Evolutionary conservation across 768 basidiomycete genomes (phyloP), one percentile per base, ranked within the genome.

Genomic region (Hygrophoropsis aurantiaca): DNA sequence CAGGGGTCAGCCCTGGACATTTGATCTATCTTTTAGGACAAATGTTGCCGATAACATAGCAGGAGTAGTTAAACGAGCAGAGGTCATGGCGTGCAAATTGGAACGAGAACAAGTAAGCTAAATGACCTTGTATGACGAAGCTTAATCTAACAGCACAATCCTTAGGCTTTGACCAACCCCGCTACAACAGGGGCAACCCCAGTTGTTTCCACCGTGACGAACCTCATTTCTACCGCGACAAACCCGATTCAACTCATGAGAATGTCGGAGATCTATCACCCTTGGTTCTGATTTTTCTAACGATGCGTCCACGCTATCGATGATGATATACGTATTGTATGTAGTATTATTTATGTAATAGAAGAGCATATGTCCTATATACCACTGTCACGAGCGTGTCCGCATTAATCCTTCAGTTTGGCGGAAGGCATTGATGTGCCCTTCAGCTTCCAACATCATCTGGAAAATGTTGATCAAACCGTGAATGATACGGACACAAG

Each of bases 171-270:
- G 53, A 20, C n/a, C 8, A 42, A 56, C 54, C 9, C 57, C 54
- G 11, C 63, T 52, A 20, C 56, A 59, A 40, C 51, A 30, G 42
- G 50, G 3, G 3, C 40, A 24, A 39, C 32, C 13, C 84, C 87
- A 1, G 82, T 87, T n/a, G 68, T 88, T 36, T 88, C 93, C 60
- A 89, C 88, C 2, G 82, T 93, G 44, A 84, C 84, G 23, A 87
- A 82, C 58, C 74, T 97, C 16, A 85, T 98, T 49, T 86, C 87
- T 0, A 80, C 78, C 30, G 92, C 95, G 13, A 91, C 92, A 4
- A 90, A 94, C 59, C 91, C 93, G 1, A 69, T 87, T 21, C 84
- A 87, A 50, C 77, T 98, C 7, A 83, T 85, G 49, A 87, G 86
- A 63, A 90, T 92, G 86, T 80, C 83, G 24, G 92, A 95, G 61